phyloP scores from a whole-genome alignment of 2,329 filamentous ascomycete genomes.

The Aspergillus aculeatus region DNA sequence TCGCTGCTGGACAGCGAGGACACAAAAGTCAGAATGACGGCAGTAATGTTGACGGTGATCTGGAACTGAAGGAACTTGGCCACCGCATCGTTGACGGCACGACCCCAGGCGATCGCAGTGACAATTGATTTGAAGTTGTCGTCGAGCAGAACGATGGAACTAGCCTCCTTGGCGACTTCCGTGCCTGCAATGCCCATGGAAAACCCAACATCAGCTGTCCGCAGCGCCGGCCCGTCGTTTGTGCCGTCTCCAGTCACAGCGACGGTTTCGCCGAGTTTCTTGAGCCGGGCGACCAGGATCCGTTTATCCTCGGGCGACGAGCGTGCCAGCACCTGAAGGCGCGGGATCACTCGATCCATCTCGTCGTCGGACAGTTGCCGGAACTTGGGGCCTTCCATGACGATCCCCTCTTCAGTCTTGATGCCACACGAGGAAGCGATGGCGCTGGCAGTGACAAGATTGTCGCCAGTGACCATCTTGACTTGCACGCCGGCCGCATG shows the following conservation, averaged over 20 bases:
- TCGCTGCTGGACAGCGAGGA: conserved; percentile 71
- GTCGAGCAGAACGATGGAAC: conserved; percentile 66
- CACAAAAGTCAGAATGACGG: conserved; percentile 82
- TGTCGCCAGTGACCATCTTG: conserved; percentile 72
- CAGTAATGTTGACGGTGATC: conserved; percentile 85
- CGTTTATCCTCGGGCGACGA: conserved; percentile 68
- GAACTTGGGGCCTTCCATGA: conserved; percentile 70
- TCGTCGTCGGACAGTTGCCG: conserved; percentile 59
- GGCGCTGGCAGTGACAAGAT: conserved; percentile 68
- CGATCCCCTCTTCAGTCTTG: conserved; percentile 56
- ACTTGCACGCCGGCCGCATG: conserved; percentile 68
- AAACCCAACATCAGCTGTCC: conserved; percentile 66
- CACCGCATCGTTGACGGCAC: conserved; percentile 66
- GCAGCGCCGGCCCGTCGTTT: conserved; percentile 65
- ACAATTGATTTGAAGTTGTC: conserved; percentile 67
- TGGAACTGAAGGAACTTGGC: conserved; percentile 65
- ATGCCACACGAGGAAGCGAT: conserved; percentile 75
- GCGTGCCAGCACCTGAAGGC: conserved; percentile 63
- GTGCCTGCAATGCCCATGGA: conserved; percentile 68
- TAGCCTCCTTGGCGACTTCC: conserved; percentile 67
- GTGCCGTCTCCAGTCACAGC: conserved; percentile 66
- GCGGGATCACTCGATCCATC: conserved; percentile 59
- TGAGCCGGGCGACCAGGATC: conserved; percentile 61
- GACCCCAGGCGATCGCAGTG: conserved; percentile 67
- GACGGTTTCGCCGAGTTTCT: conserved; percentile 62